Evolutionary conservation across 768 basidiomycete genomes (phyloP), one percentile per base, ranked within the genome.

Genomic region (Calocybe cyanea): DNA sequence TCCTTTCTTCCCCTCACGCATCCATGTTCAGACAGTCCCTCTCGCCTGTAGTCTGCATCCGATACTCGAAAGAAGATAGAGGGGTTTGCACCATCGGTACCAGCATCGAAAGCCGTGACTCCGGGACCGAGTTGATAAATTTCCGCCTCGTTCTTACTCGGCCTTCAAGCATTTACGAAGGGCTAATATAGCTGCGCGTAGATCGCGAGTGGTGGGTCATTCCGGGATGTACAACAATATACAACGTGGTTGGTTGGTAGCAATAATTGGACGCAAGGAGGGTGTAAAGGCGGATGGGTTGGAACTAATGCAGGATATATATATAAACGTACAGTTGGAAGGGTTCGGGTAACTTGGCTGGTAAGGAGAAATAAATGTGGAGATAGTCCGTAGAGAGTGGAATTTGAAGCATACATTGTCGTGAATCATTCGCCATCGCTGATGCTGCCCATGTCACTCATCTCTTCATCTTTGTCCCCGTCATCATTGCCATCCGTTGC

Each of bases 361-460:
- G 46, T 43, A 43, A 50, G 34, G 51, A 38, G 28, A 46, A 28
- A n/a, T 20, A 39, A 39, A 46, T 49, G 45, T 42, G 50, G 43
- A 37, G 45, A 45, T 31, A 38, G 33, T 38, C 24, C 34, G 34
- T 28, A 43, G 41, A 45, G 38, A 13, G 37, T 43, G 9, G 48
- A 43, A 32, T 15, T 25, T 31, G 17, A 21, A 41, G 39, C 45
- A 33, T 38, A 15, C 28, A 36, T 36, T 46, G 30, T 30, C 42
- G 25, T 41, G 31, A 52, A 63, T 62, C 64, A 71, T 49, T 81
- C 85, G 52, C 75, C 80, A 42, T 86, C 88, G 64, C 81, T 85
- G 66, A 87, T 80, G 67, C 85, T 90, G 49, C 87, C 88, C 50
- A 87, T 72, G 45, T 90, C 89, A 63, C 89, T 91, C 85, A 92